Conservation (phyloP, 139 green algal genomes). For the Tetraselmis striata region DNA sequence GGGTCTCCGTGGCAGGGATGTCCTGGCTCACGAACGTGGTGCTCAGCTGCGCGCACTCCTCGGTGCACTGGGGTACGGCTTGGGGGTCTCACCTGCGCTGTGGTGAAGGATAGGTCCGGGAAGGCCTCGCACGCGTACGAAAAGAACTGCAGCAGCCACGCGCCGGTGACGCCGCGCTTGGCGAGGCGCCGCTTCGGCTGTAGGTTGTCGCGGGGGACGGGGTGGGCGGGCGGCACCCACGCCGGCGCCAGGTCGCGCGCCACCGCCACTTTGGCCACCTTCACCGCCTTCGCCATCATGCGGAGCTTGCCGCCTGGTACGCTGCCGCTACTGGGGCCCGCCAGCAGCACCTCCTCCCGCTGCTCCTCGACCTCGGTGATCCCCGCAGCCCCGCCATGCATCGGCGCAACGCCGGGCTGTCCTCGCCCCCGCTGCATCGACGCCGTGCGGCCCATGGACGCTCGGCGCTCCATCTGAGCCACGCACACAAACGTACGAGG, state of each 20-base stretch:
- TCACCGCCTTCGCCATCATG: neutral
- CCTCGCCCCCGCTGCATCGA: neutral
- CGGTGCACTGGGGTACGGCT: too few relatives aligned
- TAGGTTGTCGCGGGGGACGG: neutral
- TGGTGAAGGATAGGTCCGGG: neutral
- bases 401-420: neutral
- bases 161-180: neutral
- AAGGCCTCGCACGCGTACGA: neutral
- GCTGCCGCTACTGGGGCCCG: too few relatives aligned
- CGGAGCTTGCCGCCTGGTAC: neutral
- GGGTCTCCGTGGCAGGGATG: too few relatives aligned
- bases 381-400: neutral
- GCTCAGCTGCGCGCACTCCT: too few relatives aligned
- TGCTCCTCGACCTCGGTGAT: neutral
- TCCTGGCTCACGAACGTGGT: too few relatives aligned
- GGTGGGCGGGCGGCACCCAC: neutral
- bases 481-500: neutral
- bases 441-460: neutral
- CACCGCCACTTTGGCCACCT: neutral
- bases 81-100: too few relatives aligned
- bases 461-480: neutral
- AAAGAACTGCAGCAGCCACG: neutral
- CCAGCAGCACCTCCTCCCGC: too few relatives aligned
- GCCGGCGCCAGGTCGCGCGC: neutral
- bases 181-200: neutral